Conservation (phyloP, 345 rosid genomes). For the Salix brachista region DNA sequence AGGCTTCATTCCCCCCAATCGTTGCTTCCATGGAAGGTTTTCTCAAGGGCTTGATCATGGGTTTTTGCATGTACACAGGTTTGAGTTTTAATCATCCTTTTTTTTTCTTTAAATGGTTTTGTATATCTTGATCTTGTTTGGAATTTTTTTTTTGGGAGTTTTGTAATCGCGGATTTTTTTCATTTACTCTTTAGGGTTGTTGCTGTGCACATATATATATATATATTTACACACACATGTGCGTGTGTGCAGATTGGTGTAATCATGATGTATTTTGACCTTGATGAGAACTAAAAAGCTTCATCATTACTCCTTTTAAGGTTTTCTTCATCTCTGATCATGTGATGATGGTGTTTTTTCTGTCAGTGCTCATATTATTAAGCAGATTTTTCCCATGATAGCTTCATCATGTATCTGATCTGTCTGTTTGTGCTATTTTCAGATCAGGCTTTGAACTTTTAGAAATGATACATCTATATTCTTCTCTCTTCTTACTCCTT, state of each 20-base stretch:
- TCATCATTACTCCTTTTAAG: constrained; percentile 46
- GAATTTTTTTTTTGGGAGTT: background rate
- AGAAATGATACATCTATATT: background rate
- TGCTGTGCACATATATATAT: background rate
- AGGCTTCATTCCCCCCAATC: constrained; percentile 99
- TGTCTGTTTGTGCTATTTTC: constrained; percentile 40
- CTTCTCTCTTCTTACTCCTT: background rate
- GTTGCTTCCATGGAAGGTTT: constrained; percentile 35
- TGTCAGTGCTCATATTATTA: constrained; percentile 22
- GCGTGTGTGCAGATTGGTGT: constrained; percentile 9
- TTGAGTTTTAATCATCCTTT: constrained; percentile 15
- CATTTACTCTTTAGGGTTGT: constrained; percentile 2
- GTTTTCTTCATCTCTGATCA: constrained; percentile 22
- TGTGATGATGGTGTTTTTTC: constrained; percentile 23
- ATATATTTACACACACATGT: too few relatives aligned
- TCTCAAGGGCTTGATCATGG: background rate
- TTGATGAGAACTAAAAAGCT: constrained; percentile 24
- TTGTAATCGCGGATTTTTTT: constrained; percentile 2
- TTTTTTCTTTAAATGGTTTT: background rate
- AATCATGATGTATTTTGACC: constrained; percentile 25
- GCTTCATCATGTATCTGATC: constrained; percentile 40
- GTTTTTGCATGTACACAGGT: constrained; percentile 31
- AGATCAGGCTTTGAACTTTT: constrained; percentile 36
- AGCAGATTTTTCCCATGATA: constrained; percentile 32
- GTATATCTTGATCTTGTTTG: background rate